phyloP scores from a whole-genome alignment of 495 filamentous ascomycete species.

The Penicillium samsonianum region DNA sequence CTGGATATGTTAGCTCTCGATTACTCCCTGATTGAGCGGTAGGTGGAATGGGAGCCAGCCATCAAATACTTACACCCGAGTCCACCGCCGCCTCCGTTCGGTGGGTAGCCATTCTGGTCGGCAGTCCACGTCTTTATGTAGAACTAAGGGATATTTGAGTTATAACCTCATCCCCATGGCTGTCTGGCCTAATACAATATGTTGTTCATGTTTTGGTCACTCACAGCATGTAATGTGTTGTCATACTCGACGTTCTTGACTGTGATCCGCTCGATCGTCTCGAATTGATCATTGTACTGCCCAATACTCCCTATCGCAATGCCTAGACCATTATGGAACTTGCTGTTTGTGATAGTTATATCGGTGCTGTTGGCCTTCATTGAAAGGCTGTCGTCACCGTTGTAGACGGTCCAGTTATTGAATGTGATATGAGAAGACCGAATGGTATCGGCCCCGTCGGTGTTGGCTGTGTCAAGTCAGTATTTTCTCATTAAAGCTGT shows the following conservation, averaged over 20 bases:
- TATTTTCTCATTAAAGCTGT: background rate
- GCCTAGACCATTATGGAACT: slow-evolving; percentile 32
- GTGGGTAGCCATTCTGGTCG: slow-evolving; percentile 46
- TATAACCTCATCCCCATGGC: background rate
- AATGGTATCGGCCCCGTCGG: slow-evolving; percentile 43
- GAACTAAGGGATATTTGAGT: slow-evolving; percentile 1
- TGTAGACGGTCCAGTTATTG: slow-evolving; percentile 37
- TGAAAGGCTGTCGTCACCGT: slow-evolving; percentile 42
- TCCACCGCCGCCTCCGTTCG: slow-evolving; percentile 52
- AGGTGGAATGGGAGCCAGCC: background rate
- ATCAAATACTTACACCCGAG: slow-evolving; percentile 37
- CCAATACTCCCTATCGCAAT: slow-evolving; percentile 51
- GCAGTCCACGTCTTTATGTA: slow-evolving; percentile 51
- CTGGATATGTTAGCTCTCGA: background rate
- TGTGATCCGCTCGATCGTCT: slow-evolving; percentile 40
- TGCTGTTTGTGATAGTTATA: slow-evolving; percentile 37
- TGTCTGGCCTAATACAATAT: background rate
- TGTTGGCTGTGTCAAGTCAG: slow-evolving; percentile 31
- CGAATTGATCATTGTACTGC: slow-evolving; percentile 40
- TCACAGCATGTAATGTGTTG: slow-evolving; percentile 41
- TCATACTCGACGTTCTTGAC: slow-evolving; percentile 35
- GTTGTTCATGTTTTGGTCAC: background rate
- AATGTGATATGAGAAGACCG: slow-evolving; percentile 34
- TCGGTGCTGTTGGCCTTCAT: slow-evolving; percentile 43
- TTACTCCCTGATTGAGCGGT: background rate